Conservation (phyloP, 768 basidiomycete genomes). For the Boletales sp. region DNA sequence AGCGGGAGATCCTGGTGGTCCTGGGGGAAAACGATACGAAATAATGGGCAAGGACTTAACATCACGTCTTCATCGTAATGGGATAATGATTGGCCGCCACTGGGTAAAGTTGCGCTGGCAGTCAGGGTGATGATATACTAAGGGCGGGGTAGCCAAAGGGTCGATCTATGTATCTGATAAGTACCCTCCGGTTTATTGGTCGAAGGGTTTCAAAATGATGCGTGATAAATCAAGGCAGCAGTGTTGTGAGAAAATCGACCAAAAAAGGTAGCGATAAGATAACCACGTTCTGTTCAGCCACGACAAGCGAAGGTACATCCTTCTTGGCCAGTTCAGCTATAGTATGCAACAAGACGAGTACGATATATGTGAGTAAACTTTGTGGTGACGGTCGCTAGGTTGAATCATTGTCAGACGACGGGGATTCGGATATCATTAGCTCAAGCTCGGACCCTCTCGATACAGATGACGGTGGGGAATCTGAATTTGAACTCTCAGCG, state of each 20-base stretch:
- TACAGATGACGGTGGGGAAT: constrained; percentile 2
- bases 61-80: not conserved
- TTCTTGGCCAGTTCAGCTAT: not conserved
- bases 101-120: not conserved
- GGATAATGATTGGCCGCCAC: not conserved
- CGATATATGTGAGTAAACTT: constrained; percentile 12
- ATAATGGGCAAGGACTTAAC: not conserved
- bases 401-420: not conserved
- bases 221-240: too few relatives aligned
- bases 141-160: not conserved
- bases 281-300: too few relatives aligned
- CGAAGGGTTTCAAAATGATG: too few relatives aligned
- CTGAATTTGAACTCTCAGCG: constrained; percentile 10
- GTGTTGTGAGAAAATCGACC: too few relatives aligned
- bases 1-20: not conserved
- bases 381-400: constrained; percentile 60
- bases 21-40: not conserved
- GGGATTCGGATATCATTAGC: constrained; percentile 1
- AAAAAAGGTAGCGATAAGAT: too few relatives aligned
- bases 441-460: constrained; percentile 6
- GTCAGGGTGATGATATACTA: not conserved
- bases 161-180: not conserved
- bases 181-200: not conserved
- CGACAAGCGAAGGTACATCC: not conserved
- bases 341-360: not conserved